These are phyloP conservation scores for Bigelowiella natans DNA, from an alignment of 78 protist genomes.

Conservation along the genomic window DNA sequence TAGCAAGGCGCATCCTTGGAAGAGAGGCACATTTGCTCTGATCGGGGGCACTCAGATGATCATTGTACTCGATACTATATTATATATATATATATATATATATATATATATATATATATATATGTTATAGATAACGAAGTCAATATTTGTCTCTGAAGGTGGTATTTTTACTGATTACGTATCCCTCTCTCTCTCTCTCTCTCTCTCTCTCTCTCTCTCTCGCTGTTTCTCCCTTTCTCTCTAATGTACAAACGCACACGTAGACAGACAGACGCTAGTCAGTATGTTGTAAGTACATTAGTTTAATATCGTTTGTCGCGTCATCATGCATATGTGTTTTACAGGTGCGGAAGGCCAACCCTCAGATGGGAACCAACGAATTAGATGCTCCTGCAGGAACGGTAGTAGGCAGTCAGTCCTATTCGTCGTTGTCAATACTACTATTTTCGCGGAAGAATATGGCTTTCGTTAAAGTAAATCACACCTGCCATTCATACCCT, in stretches of 20 bases:
- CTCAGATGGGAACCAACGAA: neutral
- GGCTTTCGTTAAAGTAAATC: neutral
- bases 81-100: slow-evolving; percentile 2
- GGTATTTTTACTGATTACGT: neutral
- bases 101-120: slow-evolving; percentile 1
- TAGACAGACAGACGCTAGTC: too few relatives aligned
- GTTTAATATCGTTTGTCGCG: too few relatives aligned
- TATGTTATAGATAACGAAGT: neutral
- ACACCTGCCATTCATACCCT: neutral
- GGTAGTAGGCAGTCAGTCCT: neutral
- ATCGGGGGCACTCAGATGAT: neutral
- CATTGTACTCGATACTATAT: neutral
- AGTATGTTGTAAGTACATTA: too few relatives aligned
- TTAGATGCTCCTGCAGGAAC: neutral
- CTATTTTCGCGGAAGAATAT: neutral
- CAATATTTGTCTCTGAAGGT: neutral
- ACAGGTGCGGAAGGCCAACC: neutral
- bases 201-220: too few relatives aligned
- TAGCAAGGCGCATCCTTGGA: neutral
- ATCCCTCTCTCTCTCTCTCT: too few relatives aligned
- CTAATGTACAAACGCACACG: too few relatives aligned
- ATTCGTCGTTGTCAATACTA: neutral
- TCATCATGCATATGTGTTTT: too few relatives aligned
- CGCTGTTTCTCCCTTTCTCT: too few relatives aligned
- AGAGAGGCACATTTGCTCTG: neutral